Conservation (phyloP, 768 basidiomycete genomes). For the Rhizopogon salebrosus region DNA sequence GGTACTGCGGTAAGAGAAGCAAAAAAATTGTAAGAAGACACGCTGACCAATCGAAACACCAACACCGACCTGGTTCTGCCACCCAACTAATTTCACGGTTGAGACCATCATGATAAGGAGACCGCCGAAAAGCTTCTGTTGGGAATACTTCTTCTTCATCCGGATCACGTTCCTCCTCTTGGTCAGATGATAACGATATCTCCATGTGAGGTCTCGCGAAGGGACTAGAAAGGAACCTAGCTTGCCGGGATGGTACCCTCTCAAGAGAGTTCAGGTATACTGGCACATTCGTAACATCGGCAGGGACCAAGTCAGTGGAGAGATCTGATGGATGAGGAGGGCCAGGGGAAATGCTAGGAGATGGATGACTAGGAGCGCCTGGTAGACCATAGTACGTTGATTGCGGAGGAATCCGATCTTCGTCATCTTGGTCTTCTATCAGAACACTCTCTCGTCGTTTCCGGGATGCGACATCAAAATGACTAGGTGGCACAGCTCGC, state of each 20-base stretch:
- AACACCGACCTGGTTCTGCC: constrained; percentile 57
- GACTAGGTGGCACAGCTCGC: constrained; percentile 30
- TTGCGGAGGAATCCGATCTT: constrained; percentile 33
- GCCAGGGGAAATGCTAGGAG: constrained; percentile 27
- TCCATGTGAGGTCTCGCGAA: constrained; percentile 71
- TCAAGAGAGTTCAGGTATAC: constrained; percentile 37
- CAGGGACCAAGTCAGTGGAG: constrained; percentile 39
- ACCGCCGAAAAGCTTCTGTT: constrained; percentile 48
- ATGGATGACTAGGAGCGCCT: constrained; percentile 36
- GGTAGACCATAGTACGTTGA: constrained; percentile 36
- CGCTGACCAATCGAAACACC: neutral
- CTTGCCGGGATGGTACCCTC: constrained; percentile 48
- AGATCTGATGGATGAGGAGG: constrained; percentile 48
- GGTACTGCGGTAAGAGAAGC: constrained; percentile 44
- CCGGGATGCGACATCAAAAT: constrained; percentile 33
- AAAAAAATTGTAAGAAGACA: constrained; percentile 4
- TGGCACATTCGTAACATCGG: constrained; percentile 43
- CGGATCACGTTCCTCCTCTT: constrained; percentile 53
- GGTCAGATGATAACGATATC: constrained; percentile 38
- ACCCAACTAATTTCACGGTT: constrained; percentile 73
- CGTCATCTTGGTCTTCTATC: constrained; percentile 67
- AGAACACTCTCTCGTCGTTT: constrained; percentile 53
- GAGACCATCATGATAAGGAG: constrained; percentile 43
- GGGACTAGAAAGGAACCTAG: constrained; percentile 62
- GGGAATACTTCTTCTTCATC: constrained; percentile 63